phyloP scores from a whole-genome alignment of 1,284 basidiomycete species.

The Hypsizygus ulmarius region DNA sequence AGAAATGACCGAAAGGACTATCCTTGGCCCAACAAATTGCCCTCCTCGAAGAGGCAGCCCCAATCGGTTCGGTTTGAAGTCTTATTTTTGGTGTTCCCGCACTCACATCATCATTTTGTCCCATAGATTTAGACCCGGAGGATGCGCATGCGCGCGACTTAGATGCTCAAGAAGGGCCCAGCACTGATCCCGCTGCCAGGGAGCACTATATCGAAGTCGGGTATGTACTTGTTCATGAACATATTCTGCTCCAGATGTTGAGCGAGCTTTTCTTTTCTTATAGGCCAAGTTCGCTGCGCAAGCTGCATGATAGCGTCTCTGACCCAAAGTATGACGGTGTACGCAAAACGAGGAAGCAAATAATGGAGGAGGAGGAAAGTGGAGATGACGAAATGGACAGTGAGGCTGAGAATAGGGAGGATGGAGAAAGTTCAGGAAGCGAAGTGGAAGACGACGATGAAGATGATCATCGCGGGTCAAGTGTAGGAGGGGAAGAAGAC shows the following conservation, averaged over 20 bases:
- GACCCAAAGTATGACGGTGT: constrained; percentile 78
- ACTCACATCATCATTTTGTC: constrained; percentile 14
- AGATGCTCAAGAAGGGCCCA: constrained; percentile 28
- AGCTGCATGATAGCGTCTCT: constrained; percentile 55
- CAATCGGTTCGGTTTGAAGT: constrained; percentile 50
- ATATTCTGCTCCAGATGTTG: neutral
- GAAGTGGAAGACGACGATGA: constrained; percentile 33
- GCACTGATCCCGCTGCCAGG: constrained; percentile 41
- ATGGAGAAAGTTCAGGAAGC: constrained; percentile 25
- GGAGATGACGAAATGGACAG: constrained; percentile 30
- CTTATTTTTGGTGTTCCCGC: neutral
- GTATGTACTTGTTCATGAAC: constrained; percentile 41
- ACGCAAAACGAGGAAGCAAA: constrained; percentile 58
- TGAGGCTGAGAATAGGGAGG: constrained; percentile 25
- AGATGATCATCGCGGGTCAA: constrained; percentile 8
- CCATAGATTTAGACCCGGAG: constrained; percentile 77
- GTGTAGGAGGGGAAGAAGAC: constrained; percentile 31
- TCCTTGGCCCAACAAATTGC: constrained; percentile 83
- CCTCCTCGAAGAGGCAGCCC: constrained; percentile 69
- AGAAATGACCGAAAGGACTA: constrained; percentile 50
- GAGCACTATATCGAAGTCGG: constrained; percentile 85
- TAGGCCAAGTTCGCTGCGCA: constrained; percentile 70
- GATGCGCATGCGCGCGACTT: constrained; percentile 43
- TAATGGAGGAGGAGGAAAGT: constrained; percentile 44
- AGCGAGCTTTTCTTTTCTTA: constrained; percentile 11